Evolutionary conservation across 768 basidiomycete genomes (phyloP).

Genomic region (Clavaria fumosa): DNA sequence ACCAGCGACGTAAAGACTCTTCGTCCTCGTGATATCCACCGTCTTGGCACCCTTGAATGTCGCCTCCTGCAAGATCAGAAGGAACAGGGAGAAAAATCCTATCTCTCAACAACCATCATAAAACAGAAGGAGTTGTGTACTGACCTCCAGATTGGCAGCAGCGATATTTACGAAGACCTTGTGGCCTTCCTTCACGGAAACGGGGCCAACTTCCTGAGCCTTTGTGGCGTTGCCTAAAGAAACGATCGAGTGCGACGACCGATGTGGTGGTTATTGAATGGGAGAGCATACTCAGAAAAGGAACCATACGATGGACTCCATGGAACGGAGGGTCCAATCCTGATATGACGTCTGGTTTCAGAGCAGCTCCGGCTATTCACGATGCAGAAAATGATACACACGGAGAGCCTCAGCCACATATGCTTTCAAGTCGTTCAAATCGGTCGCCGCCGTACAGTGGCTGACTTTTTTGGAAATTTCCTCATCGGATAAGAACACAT

Average conservation of each 20-base stretch:
- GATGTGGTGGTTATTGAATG: no score
- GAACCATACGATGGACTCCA: slow-evolving; percentile 52
- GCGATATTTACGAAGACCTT: slow-evolving; percentile 49
- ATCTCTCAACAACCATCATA: no score
- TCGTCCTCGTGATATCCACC: slow-evolving; percentile 32
- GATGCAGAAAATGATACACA: slow-evolving; percentile 21
- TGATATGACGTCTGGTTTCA: slow-evolving; percentile 19
- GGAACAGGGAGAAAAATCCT: no score
- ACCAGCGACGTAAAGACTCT: slow-evolving; percentile 33
- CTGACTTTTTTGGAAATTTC: no score
- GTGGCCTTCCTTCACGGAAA: slow-evolving; percentile 30
- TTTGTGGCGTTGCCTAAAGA: slow-evolving; percentile 30
- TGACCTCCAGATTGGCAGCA: slow-evolving; percentile 40
- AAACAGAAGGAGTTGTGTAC: slow-evolving; percentile 18
- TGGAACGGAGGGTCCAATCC: slow-evolving; percentile 62
- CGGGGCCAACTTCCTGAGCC: slow-evolving; percentile 28
- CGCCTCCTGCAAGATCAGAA: slow-evolving; percentile 22
- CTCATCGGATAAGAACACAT: slow-evolving; percentile 42
- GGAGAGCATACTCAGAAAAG: no score
- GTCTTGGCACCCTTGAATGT: slow-evolving; percentile 34
- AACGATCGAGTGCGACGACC: neutral
- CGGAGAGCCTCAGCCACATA: slow-evolving; percentile 56
- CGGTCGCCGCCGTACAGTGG: slow-evolving; percentile 23
- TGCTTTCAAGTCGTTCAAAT: slow-evolving; percentile 30
- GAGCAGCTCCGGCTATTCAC: neutral